Evolutionary conservation across 75 land plant genomes (phyloP), one percentile per base, ranked within the genome.

Genomic region (Ceratopteris richardii): DNA sequence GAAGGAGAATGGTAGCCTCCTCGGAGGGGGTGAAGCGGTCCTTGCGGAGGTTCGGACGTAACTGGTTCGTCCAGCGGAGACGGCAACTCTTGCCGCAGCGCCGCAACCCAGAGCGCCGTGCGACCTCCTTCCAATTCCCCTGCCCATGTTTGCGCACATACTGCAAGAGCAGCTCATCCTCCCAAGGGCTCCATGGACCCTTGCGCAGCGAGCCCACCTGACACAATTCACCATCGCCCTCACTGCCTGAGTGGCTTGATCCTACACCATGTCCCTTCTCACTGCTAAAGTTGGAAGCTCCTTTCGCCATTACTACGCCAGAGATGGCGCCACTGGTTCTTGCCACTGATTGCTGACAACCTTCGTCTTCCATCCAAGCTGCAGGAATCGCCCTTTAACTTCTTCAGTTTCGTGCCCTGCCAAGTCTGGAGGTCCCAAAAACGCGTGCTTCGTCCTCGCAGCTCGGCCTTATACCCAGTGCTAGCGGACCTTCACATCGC

Each of bases 61-160:
- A 75, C 68, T 88, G 82, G 58, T 88, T 88, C 54, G 82, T 85
- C 88, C 88, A 88, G 7, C 94, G 78, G 16, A 88, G 47, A 67
- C 94, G 76, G 76, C 94, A 88, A 52, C 89, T 85, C 44, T 88
- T 88, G 25, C 94, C 94, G 48, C 82, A 81, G 30, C 94, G 64
- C 13, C 80, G 80, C 37, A 88, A 59, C 54, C 85, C 85, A 0
- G 81, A 81, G 31, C 70, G 85, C 71, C 70, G 82, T 39, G 83
- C 89, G 48, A 69, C 80, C 61, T 78, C 84, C 70, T 86, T 87
- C 94, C 94, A 88, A 61, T 87, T 77, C 5, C 88, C 87, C 16
- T 88, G 88, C 43, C 61, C 76, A 44, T 61, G 71, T 41, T 61
- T 71, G 37, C 67, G 65, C 13, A 83, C 80, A 52, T 72, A 73